These are phyloP conservation scores for Leccinum ochraceum DNA, from an alignment of 768 basidiomycete genomes.

Conservation along the genomic window DNA sequence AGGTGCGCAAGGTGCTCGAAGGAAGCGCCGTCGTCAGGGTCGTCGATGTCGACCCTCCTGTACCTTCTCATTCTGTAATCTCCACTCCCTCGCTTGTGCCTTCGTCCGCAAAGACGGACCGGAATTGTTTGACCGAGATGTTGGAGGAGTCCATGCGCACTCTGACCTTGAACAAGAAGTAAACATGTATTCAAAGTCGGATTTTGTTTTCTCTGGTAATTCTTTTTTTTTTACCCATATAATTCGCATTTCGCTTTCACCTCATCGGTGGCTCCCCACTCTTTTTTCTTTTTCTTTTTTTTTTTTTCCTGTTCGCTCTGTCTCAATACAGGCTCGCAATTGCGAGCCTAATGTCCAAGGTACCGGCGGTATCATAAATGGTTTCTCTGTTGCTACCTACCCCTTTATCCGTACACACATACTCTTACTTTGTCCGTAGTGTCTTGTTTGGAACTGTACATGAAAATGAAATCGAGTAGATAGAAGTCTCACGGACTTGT, in stretches of 20 bases:
- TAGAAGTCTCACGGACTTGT: constrained; percentile 22
- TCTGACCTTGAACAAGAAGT: constrained; percentile 60
- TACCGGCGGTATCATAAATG: constrained; percentile 5
- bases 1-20: constrained; percentile 78
- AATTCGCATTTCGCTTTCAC: neutral
- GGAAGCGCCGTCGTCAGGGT: constrained; percentile 79
- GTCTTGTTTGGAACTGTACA: constrained; percentile 21
- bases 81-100: constrained; percentile 4
- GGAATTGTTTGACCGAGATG: constrained; percentile 37
- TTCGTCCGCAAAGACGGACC: constrained; percentile 18
- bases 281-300: neutral
- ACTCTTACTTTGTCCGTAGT: constrained; percentile 2
- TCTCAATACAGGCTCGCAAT: constrained; percentile 7
- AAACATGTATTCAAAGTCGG: neutral
- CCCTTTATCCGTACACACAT: constrained; percentile 10
- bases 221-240: constrained; percentile 18
- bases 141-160: constrained; percentile 72
- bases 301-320: neutral
- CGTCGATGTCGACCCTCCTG: constrained; percentile 65
- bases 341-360: constrained; percentile 6
- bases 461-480: constrained; percentile 4
- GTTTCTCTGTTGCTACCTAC: constrained; percentile 12
- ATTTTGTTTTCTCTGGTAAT: neutral
- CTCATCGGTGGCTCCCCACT: constrained; percentile 18
- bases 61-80: constrained; percentile 1